Base-by-base conservation (phyloP, 768 basidiomycete species). In the Porphyrellus cyaneotinctus region DNA sequence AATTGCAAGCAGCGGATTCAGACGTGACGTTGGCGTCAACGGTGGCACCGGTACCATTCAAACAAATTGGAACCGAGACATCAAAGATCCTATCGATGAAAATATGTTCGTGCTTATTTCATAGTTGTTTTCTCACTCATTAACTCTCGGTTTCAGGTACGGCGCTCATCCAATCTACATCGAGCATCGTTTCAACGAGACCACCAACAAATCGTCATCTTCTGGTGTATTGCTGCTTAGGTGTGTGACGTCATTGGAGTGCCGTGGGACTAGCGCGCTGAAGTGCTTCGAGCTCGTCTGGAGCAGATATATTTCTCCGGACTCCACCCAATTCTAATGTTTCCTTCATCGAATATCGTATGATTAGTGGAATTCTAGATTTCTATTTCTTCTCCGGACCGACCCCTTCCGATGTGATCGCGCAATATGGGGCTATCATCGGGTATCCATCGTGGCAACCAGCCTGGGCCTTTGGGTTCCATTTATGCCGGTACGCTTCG, bases 151-250 rank as follows among this genome's bases (percentile, higher is more conserved):
- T 17, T 43, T 4, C n/a, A 85, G 82, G 50, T 88, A 88, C 61
- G 85, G 86, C 9, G 72, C 78, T 15, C 86, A 87, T 63, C 80
- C 84, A 1, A 68, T 88, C 15, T 87, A 87, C 64, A 60, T 87
- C 41, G 86, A 88, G 58, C 86, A 88, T 61, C 81, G 84, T 10
- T 83, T 76, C 66, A 72, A 84, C 56, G 60, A 67, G 20, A 69
- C 64, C 4, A 75, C 79, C 0, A 71, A 73, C 20, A 76, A 64
- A 9, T 79, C 83, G 2, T 70, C 75, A 47, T 79, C 86, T 2
- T 88, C 89, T 68, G 88, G 88, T 12, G 86, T 90, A 28, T 86
- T 90, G 61, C 66, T 88, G 14, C 74, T 85, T 51, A 86, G 78
- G 83, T 83, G 61, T 12, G 63, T 55, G 20, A 51, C 31, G 30